phyloP scores from a whole-genome alignment of 2,329 filamentous ascomycete species.

The Ceratocystis albifundus region DNA sequence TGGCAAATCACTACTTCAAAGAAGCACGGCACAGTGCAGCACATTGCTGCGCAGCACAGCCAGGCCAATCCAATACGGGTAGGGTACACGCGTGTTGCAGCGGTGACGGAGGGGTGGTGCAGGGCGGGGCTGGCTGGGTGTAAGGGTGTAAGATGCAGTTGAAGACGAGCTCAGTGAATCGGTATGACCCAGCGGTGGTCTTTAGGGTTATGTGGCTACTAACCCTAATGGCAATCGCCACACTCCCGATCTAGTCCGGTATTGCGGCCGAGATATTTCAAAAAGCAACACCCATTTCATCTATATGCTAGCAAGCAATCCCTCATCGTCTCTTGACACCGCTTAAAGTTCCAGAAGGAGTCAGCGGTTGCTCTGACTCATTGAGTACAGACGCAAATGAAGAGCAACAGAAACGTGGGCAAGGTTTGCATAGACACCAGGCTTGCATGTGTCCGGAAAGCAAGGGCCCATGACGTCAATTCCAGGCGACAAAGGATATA shows the following conservation, averaged over 20 bases:
- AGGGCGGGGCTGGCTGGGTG: neutral
- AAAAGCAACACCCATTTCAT: too few species aligned
- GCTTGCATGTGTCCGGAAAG: slow-evolving; percentile 3
- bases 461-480: slow-evolving; percentile 5
- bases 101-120: neutral
- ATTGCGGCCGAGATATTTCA: neutral
- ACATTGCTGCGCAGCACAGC: neutral
- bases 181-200: neutral
- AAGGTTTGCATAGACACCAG: slow-evolving; percentile 1
- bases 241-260: neutral
- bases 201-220: neutral
- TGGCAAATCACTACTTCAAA: neutral
- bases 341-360: neutral
- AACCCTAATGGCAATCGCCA: neutral
- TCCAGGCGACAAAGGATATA: neutral
- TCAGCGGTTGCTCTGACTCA: slow-evolving; percentile 2
- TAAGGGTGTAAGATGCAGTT: neutral
- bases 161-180: neutral
- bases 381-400: neutral
- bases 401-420: neutral
- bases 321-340: neutral
- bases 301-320: too few species aligned
- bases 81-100: neutral
- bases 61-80: neutral
- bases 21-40: neutral